Base-by-base conservation (phyloP, 2,329 filamentous ascomycete species). In the Apiospora aurea region DNA sequence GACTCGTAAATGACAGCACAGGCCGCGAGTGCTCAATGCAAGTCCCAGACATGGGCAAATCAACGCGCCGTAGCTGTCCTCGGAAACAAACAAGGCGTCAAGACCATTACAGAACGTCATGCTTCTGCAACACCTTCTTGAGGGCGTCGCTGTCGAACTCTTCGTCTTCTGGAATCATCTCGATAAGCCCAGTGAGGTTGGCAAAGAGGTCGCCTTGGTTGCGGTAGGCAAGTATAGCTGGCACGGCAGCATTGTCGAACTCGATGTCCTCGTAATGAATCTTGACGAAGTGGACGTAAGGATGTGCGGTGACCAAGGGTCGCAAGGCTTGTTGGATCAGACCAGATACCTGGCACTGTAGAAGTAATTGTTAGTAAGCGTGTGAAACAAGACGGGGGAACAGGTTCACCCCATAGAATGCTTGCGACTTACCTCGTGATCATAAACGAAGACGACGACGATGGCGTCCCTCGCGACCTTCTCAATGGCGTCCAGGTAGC, bases 401-500 rank as follows among this genome's bases (percentile, higher is more conserved):
- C 34, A 24, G 21, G 10, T 64, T 16, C 34, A 4, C n/a, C 29
- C 3, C 7, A 34, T 61, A 26, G 44, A 64, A 10, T 57, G 51
- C 2, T 70, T 61, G n/a, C 69, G 69, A 83, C 90, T 80, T 89
- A 97, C 95, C 86, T 93, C 89, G 73, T 93, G 89, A 79, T 98
- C 95, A 81, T 95, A 96, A 75, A 99, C 95, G 83, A 96, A 97
- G 41, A 99, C 96, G 2, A 98, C 93, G 1, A 98, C 95, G 4
- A 93, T 89, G 0, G 94, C 96, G 67, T 96, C 93, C 67, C 91
- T 84, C 51, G 91, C 87, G 5, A 96, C 94, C 83, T 94, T 96
- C 84, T 99, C 96, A 76, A 98, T 94, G 71, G 96, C 95, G 82
- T 98, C 95, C n/a, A 99, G 88, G 78, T 97, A 99, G 24, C 95